These are phyloP conservation scores for Sanguinoderma infundibulare DNA, from an alignment of 1,284 basidiomycete species.

Conservation along the genomic window DNA sequence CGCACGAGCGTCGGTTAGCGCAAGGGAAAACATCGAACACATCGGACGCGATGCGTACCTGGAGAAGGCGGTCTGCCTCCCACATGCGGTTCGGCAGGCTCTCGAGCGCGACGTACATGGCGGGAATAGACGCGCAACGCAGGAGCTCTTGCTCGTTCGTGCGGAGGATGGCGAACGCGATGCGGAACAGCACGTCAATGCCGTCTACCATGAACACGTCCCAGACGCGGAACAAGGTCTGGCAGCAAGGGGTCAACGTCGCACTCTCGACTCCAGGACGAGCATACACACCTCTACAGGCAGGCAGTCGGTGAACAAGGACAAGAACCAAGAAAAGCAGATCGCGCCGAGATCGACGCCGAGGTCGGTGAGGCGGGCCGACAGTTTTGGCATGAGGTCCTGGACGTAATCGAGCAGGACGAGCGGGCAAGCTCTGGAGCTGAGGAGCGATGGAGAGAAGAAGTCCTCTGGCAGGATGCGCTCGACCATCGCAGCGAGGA, in stretches of 20 bases:
- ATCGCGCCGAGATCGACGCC: conserved; percentile 93
- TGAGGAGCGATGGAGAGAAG: conserved; percentile 82
- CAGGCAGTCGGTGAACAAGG: conserved; percentile 94
- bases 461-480: conserved; percentile 83
- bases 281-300: conserved; percentile 81
- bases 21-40: neutral
- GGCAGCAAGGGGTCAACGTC: conserved; percentile 3
- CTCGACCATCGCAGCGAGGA: conserved; percentile 88
- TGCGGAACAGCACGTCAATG: conserved; percentile 88
- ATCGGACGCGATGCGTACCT: conserved; percentile 51
- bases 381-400: conserved; percentile 77
- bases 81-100: conserved; percentile 91
- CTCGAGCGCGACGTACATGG: conserved; percentile 86
- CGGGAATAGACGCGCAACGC: conserved; percentile 80
- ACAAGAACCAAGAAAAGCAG: conserved; percentile 98
- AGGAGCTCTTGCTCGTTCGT: conserved; percentile 85
- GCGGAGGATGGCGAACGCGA: conserved; percentile 87
- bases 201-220: conserved; percentile 97
- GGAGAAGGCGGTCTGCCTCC: conserved; percentile 88
- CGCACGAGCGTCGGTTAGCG: conserved; percentile 3
- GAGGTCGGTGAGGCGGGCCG: conserved; percentile 76
- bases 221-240: conserved; percentile 92
- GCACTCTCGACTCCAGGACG: neutral
- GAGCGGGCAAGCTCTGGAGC: conserved; percentile 92
- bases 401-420: conserved; percentile 90